Base-by-base conservation (phyloP, 2,329 filamentous ascomycete species). In the Orbilia blumenaviensis region DNA sequence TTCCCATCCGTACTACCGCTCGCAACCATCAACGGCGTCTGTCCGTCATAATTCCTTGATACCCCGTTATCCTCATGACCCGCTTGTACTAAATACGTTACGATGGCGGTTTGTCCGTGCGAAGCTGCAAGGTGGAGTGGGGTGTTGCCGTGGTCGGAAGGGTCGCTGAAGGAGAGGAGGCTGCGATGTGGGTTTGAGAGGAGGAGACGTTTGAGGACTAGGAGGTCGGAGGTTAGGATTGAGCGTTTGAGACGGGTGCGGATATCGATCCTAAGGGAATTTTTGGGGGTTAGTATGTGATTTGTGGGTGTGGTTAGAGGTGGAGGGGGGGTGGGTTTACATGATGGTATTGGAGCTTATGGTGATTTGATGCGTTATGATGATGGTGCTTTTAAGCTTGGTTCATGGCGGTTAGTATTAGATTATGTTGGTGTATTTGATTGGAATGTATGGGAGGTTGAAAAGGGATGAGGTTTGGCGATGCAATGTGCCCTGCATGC, bases 21-120 rank as follows among this genome's bases (percentile, higher is more conserved):
- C 23, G 79, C 80, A 42, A 79, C 66, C 76, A 80, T 80, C 66
- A 80, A 73, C 16, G 80, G 78, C 5, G 80, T 80, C 58, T 80
- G 76, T 3, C 78, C 79, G 1, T 77, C 76, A 46, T 78, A 77
- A 44, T 80, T 80, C 25, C 77, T 77, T 2, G 77, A 78, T 23
- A 80, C 62, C 2, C 79, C 79, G 38, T 78, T 48, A 4, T 48
- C 34, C 38, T 80, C 80, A 50, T 80, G 79, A 2, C 67, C 63
- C 25, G 54, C 50, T 3, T 66, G 48, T 25, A 66, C 67, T 18
- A 76, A 50, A n/a, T 61, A 76, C 2, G 68, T 52, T 23, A 78
- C 78, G 18, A 80, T 79, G n/a, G 16, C 60, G 34, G 78, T 72
- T 23, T 77, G 73, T 5, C 78, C 78, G 16, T 58, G 72, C 36